These are phyloP conservation scores for Pyrrhoderma lamaoense DNA, from an alignment of 1,284 basidiomycete species.

Conservation along the genomic window DNA sequence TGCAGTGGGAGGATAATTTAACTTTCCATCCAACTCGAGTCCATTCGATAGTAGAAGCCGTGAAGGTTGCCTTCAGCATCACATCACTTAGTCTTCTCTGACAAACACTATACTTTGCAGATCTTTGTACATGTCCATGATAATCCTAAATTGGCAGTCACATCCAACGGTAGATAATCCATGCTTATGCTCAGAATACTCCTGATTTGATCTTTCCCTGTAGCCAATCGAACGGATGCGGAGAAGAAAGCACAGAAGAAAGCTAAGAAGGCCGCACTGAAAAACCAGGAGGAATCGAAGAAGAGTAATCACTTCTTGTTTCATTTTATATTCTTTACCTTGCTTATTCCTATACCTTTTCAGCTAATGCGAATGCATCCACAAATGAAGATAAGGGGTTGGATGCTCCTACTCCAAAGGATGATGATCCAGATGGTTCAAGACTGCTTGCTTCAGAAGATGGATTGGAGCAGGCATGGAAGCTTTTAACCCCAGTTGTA, in stretches of 20 bases:
- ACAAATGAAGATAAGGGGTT: conserved; percentile 72
- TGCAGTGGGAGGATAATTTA: conserved; percentile 79
- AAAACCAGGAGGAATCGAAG: conserved; percentile 58
- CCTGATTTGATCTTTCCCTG: not conserved
- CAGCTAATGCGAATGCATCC: conserved; percentile 25
- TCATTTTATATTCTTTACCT: conserved; percentile 6
- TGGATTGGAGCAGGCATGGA: conserved; percentile 72
- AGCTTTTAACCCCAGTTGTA: conserved; percentile 59
- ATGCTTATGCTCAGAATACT: too few species aligned
- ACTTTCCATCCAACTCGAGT: conserved; percentile 73
- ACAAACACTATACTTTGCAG: not conserved
- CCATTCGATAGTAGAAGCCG: conserved; percentile 63
- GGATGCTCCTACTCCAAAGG: conserved; percentile 51
- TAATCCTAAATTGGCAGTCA: conserved; percentile 54
- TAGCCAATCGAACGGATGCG: conserved; percentile 46
- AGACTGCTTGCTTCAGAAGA: conserved; percentile 61
- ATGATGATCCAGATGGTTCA: conserved; percentile 80
- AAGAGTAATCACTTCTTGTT: conserved; percentile 35
- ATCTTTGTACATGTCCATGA: conserved; percentile 54
- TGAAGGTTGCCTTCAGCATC: conserved; percentile 39
- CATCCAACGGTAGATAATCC: conserved; percentile 30
- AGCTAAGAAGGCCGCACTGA: conserved; percentile 78
- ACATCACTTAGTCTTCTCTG: not conserved
- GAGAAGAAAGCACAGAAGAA: conserved; percentile 89
- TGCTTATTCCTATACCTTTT: conserved; percentile 9